Conservation (phyloP, 2,329 filamentous ascomycete genomes). For the Cordyceps javanica region DNA sequence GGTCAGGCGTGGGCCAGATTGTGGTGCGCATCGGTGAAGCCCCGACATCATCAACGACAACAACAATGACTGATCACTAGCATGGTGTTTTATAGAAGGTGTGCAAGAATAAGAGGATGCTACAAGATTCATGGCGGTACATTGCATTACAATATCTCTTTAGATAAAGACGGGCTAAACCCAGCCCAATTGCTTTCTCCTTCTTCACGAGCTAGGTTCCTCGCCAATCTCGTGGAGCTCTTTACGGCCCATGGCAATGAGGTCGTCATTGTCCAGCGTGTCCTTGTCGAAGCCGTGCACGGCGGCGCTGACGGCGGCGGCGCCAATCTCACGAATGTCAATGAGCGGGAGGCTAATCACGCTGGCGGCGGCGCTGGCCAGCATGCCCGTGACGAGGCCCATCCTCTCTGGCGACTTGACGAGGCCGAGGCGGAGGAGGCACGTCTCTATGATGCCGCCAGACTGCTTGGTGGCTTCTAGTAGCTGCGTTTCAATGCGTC, state of each 20-base stretch:
- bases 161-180: too few species aligned
- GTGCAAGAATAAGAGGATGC: too few species aligned
- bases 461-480: slow-evolving; percentile 34
- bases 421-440: slow-evolving; percentile 37
- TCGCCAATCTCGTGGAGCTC: background rate
- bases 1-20: slow-evolving; percentile 37
- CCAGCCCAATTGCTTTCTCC: too few species aligned
- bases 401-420: slow-evolving; percentile 23
- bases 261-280: slow-evolving; percentile 8
- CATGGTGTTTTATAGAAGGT: too few species aligned
- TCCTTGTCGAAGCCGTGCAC: slow-evolving; percentile 9
- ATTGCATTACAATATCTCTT: background rate
- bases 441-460: slow-evolving; percentile 30
- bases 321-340: slow-evolving; percentile 3
- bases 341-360: slow-evolving; percentile 5
- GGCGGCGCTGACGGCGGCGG: slow-evolving; percentile 1
- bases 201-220: background rate
- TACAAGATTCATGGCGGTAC: too few species aligned
- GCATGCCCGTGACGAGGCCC: background rate
- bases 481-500: slow-evolving; percentile 38
- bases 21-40: slow-evolving; percentile 31
- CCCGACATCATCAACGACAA: too few species aligned
- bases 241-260: slow-evolving; percentile 1
- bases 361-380: background rate
- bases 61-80: too few species aligned